A percentile compares a stretch with the other conserved stretches of the same genome.
Conservation (phyloP, 768 basidiomycete species). For the Tricholoma sp. region DNA sequence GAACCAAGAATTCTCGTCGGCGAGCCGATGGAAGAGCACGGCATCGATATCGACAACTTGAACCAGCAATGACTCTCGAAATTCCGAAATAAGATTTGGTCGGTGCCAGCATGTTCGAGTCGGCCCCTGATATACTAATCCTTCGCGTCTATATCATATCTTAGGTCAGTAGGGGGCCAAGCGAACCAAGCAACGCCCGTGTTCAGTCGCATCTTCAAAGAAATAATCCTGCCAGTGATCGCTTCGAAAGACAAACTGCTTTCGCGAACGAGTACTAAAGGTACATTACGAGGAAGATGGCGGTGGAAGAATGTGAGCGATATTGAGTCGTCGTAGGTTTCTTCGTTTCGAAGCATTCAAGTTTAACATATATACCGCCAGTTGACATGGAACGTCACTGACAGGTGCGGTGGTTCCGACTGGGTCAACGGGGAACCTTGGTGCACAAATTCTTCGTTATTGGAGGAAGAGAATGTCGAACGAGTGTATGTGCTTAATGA, state of each 20-base stretch:
- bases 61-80: background rate
- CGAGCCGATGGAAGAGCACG: slow-evolving; percentile 20
- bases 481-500: slow-evolving; percentile 15
- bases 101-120: too few species aligned
- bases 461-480: slow-evolving; percentile 10
- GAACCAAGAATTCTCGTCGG: slow-evolving; percentile 27
- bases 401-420: background rate
- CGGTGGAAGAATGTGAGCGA: slow-evolving; percentile 33
- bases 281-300: slow-evolving; percentile 37
- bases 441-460: slow-evolving; percentile 12
- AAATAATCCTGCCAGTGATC: slow-evolving; percentile 47
- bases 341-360: too few species aligned
- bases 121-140: background rate
- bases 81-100: too few species aligned
- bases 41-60: slow-evolving; percentile 26
- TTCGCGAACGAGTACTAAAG: slow-evolving; percentile 37
- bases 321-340: slow-evolving; percentile 31
- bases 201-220: slow-evolving; percentile 38
- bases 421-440: too few species aligned
- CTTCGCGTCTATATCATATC: background rate
- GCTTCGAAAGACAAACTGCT: slow-evolving; percentile 34
- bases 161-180: slow-evolving; percentile 32
- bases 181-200: slow-evolving; percentile 33
- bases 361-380: too few species aligned
- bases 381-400: too few species aligned